These are phyloP conservation scores for Pulveroboletus frians DNA, from an alignment of 768 basidiomycete species.

Conservation along the genomic window DNA sequence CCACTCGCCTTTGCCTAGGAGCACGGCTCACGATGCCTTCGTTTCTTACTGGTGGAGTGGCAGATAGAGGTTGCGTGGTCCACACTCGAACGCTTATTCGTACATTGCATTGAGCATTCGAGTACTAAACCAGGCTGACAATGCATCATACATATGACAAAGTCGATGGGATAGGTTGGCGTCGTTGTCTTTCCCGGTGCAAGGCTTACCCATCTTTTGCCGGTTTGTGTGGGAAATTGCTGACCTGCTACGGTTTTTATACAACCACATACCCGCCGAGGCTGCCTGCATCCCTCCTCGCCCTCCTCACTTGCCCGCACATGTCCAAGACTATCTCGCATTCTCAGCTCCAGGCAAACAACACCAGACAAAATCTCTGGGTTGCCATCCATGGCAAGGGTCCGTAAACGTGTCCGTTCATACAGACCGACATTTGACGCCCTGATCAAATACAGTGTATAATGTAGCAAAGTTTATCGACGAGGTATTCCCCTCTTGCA, in stretches of 20 bases:
- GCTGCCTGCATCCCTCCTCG: background rate
- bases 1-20: slow-evolving; percentile 75
- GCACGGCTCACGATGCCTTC: slow-evolving; percentile 71
- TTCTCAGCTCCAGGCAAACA: slow-evolving; percentile 77
- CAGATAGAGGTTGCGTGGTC: slow-evolving; percentile 57
- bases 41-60: slow-evolving; percentile 77
- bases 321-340: slow-evolving; percentile 54
- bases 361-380: slow-evolving; percentile 69
- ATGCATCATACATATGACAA: slow-evolving; percentile 14
- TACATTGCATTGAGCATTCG: slow-evolving; percentile 49
- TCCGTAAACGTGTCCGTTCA: slow-evolving; percentile 24
- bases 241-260: slow-evolving; percentile 18
- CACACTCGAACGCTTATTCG: slow-evolving; percentile 69
- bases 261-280: slow-evolving; percentile 1
- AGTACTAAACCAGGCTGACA: slow-evolving; percentile 70
- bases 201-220: background rate
- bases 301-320: slow-evolving; percentile 22
- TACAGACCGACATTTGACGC: background rate
- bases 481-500: slow-evolving; percentile 53
- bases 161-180: too few species aligned
- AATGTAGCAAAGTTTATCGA: slow-evolving; percentile 91
- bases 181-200: too few species aligned
- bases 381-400: slow-evolving; percentile 84
- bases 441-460: slow-evolving; percentile 59
- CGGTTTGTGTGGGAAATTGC: slow-evolving; percentile 27